Evolutionary conservation across 2,329 filamentous ascomycete genomes (phyloP), one percentile per base, ranked within the genome.

Genomic region (Penicillium sp.): DNA sequence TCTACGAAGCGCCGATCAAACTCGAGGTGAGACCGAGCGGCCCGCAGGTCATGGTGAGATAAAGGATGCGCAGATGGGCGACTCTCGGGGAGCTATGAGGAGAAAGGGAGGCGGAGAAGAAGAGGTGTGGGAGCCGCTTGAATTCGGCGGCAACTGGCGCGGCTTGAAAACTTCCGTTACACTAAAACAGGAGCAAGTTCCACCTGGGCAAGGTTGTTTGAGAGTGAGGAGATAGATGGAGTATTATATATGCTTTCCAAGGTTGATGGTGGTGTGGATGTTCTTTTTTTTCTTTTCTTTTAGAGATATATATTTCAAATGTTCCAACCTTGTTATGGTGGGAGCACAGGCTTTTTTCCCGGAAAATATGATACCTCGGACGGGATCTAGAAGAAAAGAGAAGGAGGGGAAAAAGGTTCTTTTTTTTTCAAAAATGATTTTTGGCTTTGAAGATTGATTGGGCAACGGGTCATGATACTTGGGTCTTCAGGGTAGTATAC

Each of bases 21-120:
- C 69, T 75, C 66, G 69, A 72, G 67, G 67, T 69, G 58, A 71
- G 66, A 65, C 65, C 63, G 62, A 66, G 70, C 66, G 70, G 73
- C 72, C 74, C 69, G 70, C 68, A 72, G 73, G 71, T 76, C 76
- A 78, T 78, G 75, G 66, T 78, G 73, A 55, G 62, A 53, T 55
- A 55, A 55, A 58, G 63, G 54, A 62, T 58, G 57, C 57, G 49
- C 45, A 54, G 53, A 45, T 57, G 54, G 33, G 57, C 53, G 56
- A 59, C 51, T 57, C 53, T 43, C 33, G 31, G 55, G 50, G 23
- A 21, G 54, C 27, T 47, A 50, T 33, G 55, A 46, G 59, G 46
- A 51, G 53, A 55, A 44, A 52, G 58, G 57, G 51, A 65, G 51
- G 61, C 52, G 59, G 61, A 58, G 61, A 60, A 59, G 67, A 50